phyloP scores from a whole-genome alignment of 2,329 filamentous ascomycete species.

The Botryotinia calthae region DNA sequence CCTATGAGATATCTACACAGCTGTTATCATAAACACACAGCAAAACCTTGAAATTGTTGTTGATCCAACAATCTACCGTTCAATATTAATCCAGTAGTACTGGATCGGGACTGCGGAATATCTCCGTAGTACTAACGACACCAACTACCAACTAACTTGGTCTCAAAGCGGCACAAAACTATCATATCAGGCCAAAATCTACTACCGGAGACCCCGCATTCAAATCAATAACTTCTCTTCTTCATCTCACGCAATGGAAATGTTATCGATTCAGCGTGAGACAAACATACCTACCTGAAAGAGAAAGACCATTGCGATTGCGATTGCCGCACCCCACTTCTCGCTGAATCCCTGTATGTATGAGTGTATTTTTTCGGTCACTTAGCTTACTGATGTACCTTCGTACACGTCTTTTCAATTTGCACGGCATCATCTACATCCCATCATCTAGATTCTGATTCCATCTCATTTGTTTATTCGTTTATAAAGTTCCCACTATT shows the following conservation, averaged over 20 bases:
- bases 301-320: not conserved
- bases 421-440: not conserved
- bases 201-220: not conserved
- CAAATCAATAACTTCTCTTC: not conserved
- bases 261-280: not conserved
- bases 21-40: not conserved
- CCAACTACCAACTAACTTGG: not conserved
- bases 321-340: conserved; percentile 8
- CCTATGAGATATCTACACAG: not conserved
- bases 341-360: not conserved
- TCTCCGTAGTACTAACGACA: not conserved
- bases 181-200: not conserved
- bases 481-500: not conserved
- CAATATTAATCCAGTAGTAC: not conserved
- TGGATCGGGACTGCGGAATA: not conserved
- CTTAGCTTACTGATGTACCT: not conserved
- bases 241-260: not conserved
- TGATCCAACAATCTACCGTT: not conserved
- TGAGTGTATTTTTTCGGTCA: not conserved
- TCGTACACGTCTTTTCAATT: not conserved
- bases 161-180: not conserved
- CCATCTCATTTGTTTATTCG: not conserved
- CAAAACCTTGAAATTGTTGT: not conserved
- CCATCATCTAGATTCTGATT: not conserved
- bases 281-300: not conserved